Percentiles rank a stretch among this genome's conserved stretches.
These are phyloP conservation scores for Trichoderma sp. DNA, from an alignment of 2,329 filamentous ascomycete species.

Conservation along the genomic window DNA sequence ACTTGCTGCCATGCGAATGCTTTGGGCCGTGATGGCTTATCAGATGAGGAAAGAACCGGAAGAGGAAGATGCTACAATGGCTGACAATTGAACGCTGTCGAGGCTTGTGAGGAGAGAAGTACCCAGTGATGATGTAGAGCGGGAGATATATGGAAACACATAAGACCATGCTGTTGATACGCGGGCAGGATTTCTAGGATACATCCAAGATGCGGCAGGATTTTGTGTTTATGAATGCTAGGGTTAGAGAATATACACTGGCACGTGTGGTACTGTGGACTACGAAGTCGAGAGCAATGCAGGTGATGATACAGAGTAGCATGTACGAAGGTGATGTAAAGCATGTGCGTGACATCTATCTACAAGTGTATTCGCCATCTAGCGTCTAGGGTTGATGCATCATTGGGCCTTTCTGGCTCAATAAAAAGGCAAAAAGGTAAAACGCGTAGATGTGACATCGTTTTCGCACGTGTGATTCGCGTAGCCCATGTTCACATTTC, in stretches of 20 bases:
- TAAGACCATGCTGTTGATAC: background rate
- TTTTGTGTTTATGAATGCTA: background rate
- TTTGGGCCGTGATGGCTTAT: slow-evolving; percentile 62
- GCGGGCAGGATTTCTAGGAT: background rate
- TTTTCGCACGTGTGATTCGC: background rate
- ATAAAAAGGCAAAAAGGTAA: background rate
- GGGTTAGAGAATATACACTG: background rate
- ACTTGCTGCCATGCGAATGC: slow-evolving; percentile 53
- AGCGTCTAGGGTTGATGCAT: background rate
- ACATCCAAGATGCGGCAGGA: background rate
- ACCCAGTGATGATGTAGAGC: background rate
- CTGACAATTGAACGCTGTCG: slow-evolving; percentile 23
- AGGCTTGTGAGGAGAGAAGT: background rate
- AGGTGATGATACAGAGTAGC: background rate
- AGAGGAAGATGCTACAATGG: slow-evolving; percentile 31
- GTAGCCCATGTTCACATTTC: background rate
- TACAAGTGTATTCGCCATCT: background rate
- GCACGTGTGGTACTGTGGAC: background rate
- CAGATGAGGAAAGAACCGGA: slow-evolving; percentile 49
- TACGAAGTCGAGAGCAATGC: background rate
- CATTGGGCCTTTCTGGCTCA: background rate
- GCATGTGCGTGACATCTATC: background rate
- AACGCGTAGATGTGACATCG: background rate
- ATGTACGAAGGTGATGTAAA: background rate
- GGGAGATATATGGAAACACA: background rate